Evolutionary conservation across 352 stramenopile species (phyloP).

Genomic region (Phytopythium vexans): DNA sequence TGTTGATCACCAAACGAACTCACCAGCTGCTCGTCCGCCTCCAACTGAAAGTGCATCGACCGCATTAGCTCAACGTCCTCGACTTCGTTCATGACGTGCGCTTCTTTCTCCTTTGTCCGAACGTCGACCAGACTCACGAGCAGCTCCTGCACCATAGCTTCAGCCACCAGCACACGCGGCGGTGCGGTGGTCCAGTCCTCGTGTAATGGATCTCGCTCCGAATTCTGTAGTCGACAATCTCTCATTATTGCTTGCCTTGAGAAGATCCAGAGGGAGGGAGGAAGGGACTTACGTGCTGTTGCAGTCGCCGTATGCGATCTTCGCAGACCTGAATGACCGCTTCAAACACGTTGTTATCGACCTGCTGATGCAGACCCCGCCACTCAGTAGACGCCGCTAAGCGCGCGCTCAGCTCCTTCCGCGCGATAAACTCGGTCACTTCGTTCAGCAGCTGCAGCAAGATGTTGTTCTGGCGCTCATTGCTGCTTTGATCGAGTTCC

Average conservation of each 20-base stretch:
- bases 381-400: slow-evolving; percentile 21
- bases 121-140: slow-evolving; percentile 54
- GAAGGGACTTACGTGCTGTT: background rate
- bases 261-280: no score
- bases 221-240: no score
- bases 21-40: slow-evolving; percentile 45
- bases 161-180: slow-evolving; percentile 42
- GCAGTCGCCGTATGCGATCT: slow-evolving; percentile 38
- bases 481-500: no score
- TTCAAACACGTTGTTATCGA: slow-evolving; percentile 38
- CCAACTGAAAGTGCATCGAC: slow-evolving; percentile 35
- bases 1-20: slow-evolving; percentile 2
- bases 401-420: slow-evolving; percentile 39
- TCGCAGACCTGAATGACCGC: slow-evolving; percentile 55
- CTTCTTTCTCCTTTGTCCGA: slow-evolving; percentile 52
- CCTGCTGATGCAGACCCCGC: slow-evolving; percentile 10
- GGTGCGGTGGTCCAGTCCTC: slow-evolving; percentile 22
- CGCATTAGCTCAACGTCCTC: slow-evolving; percentile 57
- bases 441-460: slow-evolving; percentile 35
- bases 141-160: slow-evolving; percentile 68
- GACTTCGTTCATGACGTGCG: slow-evolving; percentile 50
- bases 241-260: no score
- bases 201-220: background rate
- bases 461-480: no score
- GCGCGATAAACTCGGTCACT: slow-evolving; percentile 49